Conservation (phyloP, 2,329 filamentous ascomycete species). For the Aureobasidium leucospermi region DNA sequence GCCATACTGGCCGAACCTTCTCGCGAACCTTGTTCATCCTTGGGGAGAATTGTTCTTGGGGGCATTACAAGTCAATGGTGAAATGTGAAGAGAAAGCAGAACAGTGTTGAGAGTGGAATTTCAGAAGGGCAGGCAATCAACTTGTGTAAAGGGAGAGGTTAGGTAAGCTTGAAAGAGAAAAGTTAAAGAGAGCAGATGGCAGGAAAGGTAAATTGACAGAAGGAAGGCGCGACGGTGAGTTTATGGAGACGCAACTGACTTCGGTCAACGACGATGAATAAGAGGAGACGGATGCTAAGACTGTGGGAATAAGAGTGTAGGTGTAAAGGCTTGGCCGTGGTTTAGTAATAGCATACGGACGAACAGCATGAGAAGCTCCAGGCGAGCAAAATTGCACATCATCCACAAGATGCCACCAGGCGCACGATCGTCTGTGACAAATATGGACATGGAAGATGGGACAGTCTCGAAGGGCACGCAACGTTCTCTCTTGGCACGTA, state of each 20-base stretch:
- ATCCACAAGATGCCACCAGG: not conserved
- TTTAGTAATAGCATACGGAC: constrained; percentile 3
- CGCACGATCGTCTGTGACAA: constrained; percentile 12
- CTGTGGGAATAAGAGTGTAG: not conserved
- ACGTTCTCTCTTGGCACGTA: constrained; percentile 11
- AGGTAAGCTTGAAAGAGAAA: not conserved
- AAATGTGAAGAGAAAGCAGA: not conserved
- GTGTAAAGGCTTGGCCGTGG: not conserved
- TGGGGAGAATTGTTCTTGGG: constrained; percentile 13
- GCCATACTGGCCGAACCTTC: constrained; percentile 2
- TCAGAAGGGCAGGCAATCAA: not conserved
- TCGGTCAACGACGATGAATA: constrained; percentile 6
- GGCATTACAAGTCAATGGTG: constrained; percentile 4
- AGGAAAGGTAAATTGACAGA: constrained; percentile 1
- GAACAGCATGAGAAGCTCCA: not conserved
- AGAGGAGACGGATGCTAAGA: constrained; percentile 8
- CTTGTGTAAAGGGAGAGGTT: not conserved
- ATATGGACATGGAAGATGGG: constrained; percentile 8
- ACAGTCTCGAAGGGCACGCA: constrained; percentile 4
- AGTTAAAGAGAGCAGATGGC: not conserved
- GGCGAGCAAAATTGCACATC: not conserved
- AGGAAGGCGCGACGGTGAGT: constrained; percentile 6
- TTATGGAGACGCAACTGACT: constrained; percentile 6
- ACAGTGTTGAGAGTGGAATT: not conserved
- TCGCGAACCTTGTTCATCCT: constrained; percentile 15